Conservation (phyloP, 805 yeast genomes). For the Sungouiella thailandica region DNA sequence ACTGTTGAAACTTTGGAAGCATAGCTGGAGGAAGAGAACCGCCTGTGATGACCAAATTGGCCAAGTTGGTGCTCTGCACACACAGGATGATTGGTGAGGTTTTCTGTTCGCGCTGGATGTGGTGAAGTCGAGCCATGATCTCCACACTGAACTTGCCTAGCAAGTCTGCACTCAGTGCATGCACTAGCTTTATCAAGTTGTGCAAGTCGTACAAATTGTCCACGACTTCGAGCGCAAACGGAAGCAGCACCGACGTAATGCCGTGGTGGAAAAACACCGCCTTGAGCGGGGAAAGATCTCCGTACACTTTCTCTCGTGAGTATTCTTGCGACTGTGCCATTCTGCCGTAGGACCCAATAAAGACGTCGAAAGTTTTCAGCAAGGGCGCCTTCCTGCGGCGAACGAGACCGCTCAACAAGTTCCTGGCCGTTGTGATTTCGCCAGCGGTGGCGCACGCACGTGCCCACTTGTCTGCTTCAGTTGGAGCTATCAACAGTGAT, state of each 20-base stretch:
- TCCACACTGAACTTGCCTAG: constrained; percentile 13
- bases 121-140: constrained; percentile 16
- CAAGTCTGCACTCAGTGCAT: constrained; percentile 6
- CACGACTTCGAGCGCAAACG: constrained; percentile 18
- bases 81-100: constrained; percentile 8
- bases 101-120: constrained; percentile 8
- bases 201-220: constrained; percentile 23
- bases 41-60: too few relatives aligned
- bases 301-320: constrained; percentile 11
- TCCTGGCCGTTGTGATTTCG: too few relatives aligned
- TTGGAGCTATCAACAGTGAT: too few relatives aligned
- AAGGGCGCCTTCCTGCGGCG: constrained; percentile 19
- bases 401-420: too few relatives aligned
- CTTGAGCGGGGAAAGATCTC: constrained; percentile 22
- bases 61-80: constrained; percentile 20
- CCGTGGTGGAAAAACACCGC: constrained; percentile 23
- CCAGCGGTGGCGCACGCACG: too few relatives aligned
- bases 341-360: constrained; percentile 14
- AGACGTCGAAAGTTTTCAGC: constrained; percentile 16
- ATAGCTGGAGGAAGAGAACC: too few relatives aligned
- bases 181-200: constrained; percentile 21
- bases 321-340: constrained; percentile 2
- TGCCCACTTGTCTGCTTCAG: too few relatives aligned
- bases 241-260: constrained; percentile 15
- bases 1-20: too few relatives aligned